These are phyloP conservation scores for Ceratobasidium theobromae DNA, from an alignment of 1,284 basidiomycete genomes.

Conservation along the genomic window DNA sequence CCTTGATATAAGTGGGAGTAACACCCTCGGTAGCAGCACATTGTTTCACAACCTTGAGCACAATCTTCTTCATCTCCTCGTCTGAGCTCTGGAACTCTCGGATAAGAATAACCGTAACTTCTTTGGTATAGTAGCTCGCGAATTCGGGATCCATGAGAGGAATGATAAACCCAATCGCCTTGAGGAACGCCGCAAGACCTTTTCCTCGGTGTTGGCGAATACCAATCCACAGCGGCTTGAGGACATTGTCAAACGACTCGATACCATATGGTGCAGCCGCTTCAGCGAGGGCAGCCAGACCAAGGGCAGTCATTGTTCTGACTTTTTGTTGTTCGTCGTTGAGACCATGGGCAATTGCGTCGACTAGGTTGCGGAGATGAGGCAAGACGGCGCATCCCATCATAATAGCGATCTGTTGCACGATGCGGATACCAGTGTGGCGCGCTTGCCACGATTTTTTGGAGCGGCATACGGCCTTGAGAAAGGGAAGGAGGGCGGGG, in stretches of 20 bases:
- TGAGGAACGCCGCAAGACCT: constrained; percentile 96
- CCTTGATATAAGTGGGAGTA: constrained; percentile 88
- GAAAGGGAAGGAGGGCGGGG: constrained; percentile 94
- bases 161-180: constrained; percentile 99
- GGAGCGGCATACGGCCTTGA: constrained; percentile 96
- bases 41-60: constrained; percentile 98
- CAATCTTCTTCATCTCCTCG: constrained; percentile 99
- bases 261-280: constrained; percentile 99
- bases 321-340: constrained; percentile 99
- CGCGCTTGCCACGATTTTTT: constrained; percentile 99
- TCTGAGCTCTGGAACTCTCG: constrained; percentile 99
- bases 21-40: constrained; percentile 98
- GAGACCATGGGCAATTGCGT: constrained; percentile 93
- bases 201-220: constrained; percentile 98
- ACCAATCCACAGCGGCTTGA: constrained; percentile 98
- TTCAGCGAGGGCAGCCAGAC: constrained; percentile 95
- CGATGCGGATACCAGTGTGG: constrained; percentile 98
- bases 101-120: constrained; percentile 96
- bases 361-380: constrained; percentile 93
- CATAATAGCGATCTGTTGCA: constrained; percentile 99
- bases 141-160: constrained; percentile 99
- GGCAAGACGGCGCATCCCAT: constrained; percentile 99
- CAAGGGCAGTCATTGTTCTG: constrained; percentile 96
- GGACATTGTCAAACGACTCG: constrained; percentile 97
- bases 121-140: constrained; percentile 96